Conservation (phyloP, 768 basidiomycete species). For the Boletus sensibilis region DNA sequence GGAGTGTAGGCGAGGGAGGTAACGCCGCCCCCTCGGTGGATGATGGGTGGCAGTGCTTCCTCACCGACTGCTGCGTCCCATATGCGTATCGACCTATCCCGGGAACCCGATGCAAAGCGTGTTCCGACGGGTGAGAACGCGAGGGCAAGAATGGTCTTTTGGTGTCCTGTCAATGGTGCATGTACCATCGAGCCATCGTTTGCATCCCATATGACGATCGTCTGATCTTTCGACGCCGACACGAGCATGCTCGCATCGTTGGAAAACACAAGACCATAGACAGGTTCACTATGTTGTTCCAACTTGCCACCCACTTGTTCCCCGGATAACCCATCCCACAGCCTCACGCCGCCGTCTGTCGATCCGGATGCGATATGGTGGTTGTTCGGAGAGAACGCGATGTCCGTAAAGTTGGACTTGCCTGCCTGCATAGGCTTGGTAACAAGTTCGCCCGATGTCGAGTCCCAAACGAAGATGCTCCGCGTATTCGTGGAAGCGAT, state of each 20-base stretch:
- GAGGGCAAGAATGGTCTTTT: conserved; percentile 27
- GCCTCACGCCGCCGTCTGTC: conserved; percentile 15
- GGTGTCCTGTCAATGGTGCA: conserved; percentile 22
- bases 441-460: conserved; percentile 27
- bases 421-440: conserved; percentile 17
- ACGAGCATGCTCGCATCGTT: conserved; percentile 25
- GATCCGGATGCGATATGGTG: conserved; percentile 27
- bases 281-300: conserved; percentile 16
- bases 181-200: conserved; percentile 13
- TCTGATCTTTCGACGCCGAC: conserved; percentile 27
- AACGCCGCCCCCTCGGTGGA: conserved; percentile 20
- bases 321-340: conserved; percentile 30
- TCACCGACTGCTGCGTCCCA: conserved; percentile 28
- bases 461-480: conserved; percentile 26
- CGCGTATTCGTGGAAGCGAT: conserved; percentile 27
- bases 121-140: conserved; percentile 29
- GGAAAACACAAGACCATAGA: conserved; percentile 33
- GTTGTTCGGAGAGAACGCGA: conserved; percentile 32
- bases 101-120: conserved; percentile 32
- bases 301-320: conserved; percentile 17
- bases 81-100: conserved; percentile 28
- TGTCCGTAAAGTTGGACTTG: conserved; percentile 12
- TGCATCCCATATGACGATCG: conserved; percentile 29
- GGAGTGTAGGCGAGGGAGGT: conserved; percentile 29
- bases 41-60: conserved; percentile 15